Evolutionary conservation across 495 filamentous ascomycete genomes (phyloP), one percentile per base, ranked within the genome.

Genomic region (Penicillium lagena): DNA sequence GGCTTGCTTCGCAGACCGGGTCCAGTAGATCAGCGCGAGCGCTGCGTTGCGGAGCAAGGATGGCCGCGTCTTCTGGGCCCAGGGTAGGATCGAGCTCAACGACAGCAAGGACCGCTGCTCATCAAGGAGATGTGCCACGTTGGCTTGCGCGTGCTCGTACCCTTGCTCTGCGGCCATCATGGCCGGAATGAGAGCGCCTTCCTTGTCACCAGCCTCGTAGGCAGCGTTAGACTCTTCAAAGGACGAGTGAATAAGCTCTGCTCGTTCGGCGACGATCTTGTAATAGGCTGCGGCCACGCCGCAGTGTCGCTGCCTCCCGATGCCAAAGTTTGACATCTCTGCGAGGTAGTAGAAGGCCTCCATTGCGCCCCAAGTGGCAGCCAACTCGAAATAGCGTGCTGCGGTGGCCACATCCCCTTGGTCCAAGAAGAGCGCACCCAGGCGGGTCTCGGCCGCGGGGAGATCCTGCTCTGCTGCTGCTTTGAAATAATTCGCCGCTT

Each of bases 121-220:
- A 52, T 99, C 93, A 2, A 97, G 77, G 29, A 99, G 66, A 58
- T 85, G 94, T 7, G 93, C 93, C 4, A 96, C 93, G 49, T 99
- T 99, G 34, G 89, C 85, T 66, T 99, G 93, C 5, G 82, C 90
- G 49, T 78, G 76, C 60, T 99, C 93, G 54, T 95, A 96, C 9
- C 93, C 93, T 67, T 97, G 94, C 59, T 99, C 93, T 1, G 93
- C 93, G 1, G 89, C 91, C 75, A 91, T 86, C 67, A 97, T 83
- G 49, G 89, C 89, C 22, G 82, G 78, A 11, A 96, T 73, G 28
- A 97, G 71, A 9, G 94, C 93, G 13, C 82, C 71, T 50, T 96
- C 91, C n/a, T 76, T 70, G 51, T 96, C 86, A n/a, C 89, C 89
- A 17, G 78, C 73, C 37, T 90, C 82, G 58, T 85, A 95, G 0